Percentiles rank a stretch among this genome's conserved stretches.
Conservation (phyloP, 1,284 basidiomycete species). For the Boletus semigastroideus region DNA sequence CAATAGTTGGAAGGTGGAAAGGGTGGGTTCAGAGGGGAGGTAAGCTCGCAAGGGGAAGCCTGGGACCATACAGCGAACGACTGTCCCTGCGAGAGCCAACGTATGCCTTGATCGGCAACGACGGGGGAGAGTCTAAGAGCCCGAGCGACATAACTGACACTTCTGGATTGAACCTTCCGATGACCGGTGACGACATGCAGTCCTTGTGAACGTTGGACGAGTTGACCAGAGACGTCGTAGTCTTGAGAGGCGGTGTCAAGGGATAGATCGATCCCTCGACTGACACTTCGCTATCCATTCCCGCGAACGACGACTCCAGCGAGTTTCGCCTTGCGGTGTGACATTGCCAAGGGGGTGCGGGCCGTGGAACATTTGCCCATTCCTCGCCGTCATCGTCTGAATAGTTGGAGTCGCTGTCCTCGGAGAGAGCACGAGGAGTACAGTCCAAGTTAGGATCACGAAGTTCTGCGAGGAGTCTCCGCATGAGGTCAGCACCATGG, state of each 20-base stretch:
- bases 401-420: constrained; percentile 9
- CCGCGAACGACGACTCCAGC: not conserved
- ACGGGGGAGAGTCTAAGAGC: not conserved
- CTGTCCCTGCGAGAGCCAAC: not conserved
- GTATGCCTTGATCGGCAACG: constrained; percentile 5
- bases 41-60: constrained; percentile 6
- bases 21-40: constrained; percentile 7
- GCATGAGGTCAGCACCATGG: constrained; percentile 12
- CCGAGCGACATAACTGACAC: not conserved
- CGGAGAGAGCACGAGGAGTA: constrained; percentile 6
- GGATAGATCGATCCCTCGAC: constrained; percentile 13
- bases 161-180: not conserved
- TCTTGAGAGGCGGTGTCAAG: constrained; percentile 10
- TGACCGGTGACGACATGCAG: not conserved
- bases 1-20: constrained; percentile 16
- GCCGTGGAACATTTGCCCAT: not conserved
- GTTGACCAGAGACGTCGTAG: not conserved
- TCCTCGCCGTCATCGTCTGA: not conserved
- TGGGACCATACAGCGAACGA: not conserved
- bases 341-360: not conserved
- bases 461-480: constrained; percentile 19
- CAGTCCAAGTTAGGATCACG: constrained; percentile 12
- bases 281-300: constrained; percentile 1
- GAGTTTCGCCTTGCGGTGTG: not conserved
- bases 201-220: not conserved